Percentiles rank a stretch among this genome's conserved stretches.
These are phyloP conservation scores for Saprolegnia diclina DNA, from an alignment of 352 stramenopile species.

Conservation along the genomic window DNA sequence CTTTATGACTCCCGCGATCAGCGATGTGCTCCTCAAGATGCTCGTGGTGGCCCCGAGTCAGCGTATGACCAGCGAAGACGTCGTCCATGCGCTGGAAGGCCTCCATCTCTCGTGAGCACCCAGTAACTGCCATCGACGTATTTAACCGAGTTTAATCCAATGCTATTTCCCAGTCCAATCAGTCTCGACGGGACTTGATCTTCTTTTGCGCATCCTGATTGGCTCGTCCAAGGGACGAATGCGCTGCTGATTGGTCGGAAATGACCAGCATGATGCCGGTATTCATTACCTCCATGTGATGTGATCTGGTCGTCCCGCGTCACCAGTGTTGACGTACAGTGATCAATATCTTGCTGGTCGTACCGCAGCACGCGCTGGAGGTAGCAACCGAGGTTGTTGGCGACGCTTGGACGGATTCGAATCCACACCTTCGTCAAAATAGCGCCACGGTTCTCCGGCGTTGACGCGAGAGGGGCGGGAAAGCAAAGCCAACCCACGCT, in stretches of 20 bases:
- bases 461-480: too few relatives aligned
- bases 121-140: not conserved
- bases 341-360: too few relatives aligned
- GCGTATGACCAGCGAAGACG: constrained; percentile 11
- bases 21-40: constrained; percentile 24
- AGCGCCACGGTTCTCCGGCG: too few relatives aligned
- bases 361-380: too few relatives aligned
- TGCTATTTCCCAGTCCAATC: not conserved
- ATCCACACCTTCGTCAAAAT: too few relatives aligned
- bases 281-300: too few relatives aligned
- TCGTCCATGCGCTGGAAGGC: not conserved
- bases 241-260: not conserved
- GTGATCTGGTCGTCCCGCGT: too few relatives aligned
- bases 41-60: not conserved
- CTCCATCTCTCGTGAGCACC: not conserved
- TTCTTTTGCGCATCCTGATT: not conserved
- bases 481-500: too few relatives aligned
- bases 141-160: not conserved
- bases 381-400: too few relatives aligned
- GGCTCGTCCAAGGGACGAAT: not conserved
- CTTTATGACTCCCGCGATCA: not conserved
- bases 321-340: too few relatives aligned
- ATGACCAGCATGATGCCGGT: too few relatives aligned
- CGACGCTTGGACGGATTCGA: too few relatives aligned
- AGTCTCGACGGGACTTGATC: not conserved